A percentile compares a stretch with the other conserved stretches of the same genome.
Conservation (phyloP, 2,329 filamentous ascomycete species). For the Cyphellophora attinorum region DNA sequence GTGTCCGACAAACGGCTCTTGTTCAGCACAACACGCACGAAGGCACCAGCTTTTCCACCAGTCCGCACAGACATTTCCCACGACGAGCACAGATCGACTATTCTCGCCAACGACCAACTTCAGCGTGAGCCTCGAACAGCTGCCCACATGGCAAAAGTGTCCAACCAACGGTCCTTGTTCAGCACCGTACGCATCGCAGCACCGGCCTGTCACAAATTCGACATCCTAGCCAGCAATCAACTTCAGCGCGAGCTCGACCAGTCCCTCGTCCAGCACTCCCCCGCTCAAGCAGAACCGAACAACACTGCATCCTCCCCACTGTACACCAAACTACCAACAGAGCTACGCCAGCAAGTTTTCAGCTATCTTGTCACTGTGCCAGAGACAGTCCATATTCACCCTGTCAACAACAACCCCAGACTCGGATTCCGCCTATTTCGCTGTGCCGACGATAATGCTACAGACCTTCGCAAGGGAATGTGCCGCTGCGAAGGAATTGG, state of each 20-base stretch:
- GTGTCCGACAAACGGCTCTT: too few relatives aligned
- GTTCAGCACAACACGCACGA: too few relatives aligned
- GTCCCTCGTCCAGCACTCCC: conserved; percentile 2
- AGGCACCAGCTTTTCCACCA: too few relatives aligned
- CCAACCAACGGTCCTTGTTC: too few relatives aligned
- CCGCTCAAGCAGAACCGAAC: neutral
- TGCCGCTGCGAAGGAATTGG: conserved; percentile 2
- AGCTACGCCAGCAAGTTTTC: conserved; percentile 3
- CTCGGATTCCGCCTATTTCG: conserved; percentile 5
- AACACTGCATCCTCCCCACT: conserved; percentile 2
- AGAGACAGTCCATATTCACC: conserved; percentile 4
- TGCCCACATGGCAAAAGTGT: too few relatives aligned
- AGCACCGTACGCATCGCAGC: conserved; percentile 3
- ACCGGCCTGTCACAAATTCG: conserved; percentile 2
- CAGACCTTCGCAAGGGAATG: conserved; percentile 1
- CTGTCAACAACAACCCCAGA: conserved; percentile 3
- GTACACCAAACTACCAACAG: conserved; percentile 4
- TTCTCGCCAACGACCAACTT: too few relatives aligned
- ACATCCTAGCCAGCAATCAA: conserved; percentile 1
- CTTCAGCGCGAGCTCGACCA: conserved; percentile 1
- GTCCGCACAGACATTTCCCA: too few relatives aligned
- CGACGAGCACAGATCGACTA: too few relatives aligned
- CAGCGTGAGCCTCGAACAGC: too few relatives aligned
- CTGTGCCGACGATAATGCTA: conserved; percentile 3
- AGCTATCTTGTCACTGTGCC: conserved; percentile 1